phyloP scores from a whole-genome alignment of 768 basidiomycete genomes.

The Suillus weaverae region DNA sequence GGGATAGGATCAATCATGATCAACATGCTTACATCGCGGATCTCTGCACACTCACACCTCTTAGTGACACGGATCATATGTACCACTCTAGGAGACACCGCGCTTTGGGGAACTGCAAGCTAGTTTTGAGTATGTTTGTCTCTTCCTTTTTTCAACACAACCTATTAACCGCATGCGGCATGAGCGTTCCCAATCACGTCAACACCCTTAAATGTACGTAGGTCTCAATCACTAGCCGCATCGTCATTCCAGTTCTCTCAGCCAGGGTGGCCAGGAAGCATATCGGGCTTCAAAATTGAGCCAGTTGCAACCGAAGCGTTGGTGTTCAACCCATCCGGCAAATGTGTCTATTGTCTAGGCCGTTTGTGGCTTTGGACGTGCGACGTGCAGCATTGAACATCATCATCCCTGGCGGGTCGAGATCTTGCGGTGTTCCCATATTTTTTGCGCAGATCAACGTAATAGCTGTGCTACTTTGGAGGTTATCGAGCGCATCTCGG shows the following conservation, averaged over 20 bases:
- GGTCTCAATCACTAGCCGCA: not conserved
- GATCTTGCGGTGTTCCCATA: not conserved
- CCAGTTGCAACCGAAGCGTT: not conserved
- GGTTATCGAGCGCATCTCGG: not conserved
- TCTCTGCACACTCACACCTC: not conserved
- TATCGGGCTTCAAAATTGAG: not conserved
- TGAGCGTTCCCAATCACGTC: conserved; percentile 2
- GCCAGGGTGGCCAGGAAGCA: not conserved
- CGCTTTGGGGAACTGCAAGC: not conserved
- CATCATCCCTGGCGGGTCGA: not conserved
- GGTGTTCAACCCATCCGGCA: not conserved
- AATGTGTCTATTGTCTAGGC: not conserved
- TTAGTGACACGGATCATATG: not conserved
- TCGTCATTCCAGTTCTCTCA: not conserved
- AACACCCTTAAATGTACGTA: not conserved
- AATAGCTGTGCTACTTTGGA: not conserved
- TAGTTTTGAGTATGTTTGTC: not conserved
- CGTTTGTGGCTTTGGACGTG: not conserved
- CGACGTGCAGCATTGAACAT: not conserved
- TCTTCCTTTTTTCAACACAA: not conserved
- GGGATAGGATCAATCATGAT: not conserved
- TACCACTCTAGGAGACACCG: not conserved
- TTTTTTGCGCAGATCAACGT: not conserved
- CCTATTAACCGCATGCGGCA: conserved; percentile 1
- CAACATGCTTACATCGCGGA: not conserved